Base-by-base conservation (phyloP, 2,329 filamentous ascomycete species). In the Dactylonectria macrodidyma region DNA sequence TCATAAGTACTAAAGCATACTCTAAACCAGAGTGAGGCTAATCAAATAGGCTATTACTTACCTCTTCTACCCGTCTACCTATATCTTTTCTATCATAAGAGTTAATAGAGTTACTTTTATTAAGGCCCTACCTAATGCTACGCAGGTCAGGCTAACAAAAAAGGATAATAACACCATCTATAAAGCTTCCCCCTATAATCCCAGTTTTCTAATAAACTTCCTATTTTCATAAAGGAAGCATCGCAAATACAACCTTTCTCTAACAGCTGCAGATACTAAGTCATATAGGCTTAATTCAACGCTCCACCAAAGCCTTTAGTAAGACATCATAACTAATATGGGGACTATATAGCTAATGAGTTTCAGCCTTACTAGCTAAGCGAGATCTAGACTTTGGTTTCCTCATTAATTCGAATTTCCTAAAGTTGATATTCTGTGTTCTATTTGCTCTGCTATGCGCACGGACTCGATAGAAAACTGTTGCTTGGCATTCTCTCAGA, bases 1-100 rank as follows among this genome's bases (percentile, higher is more conserved):
- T 71, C 0, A 70, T 72, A n/a, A 22, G 70, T 61, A 19, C 19
- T 19, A 19, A 19, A 19, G 19, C 19, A 19, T 19, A 19, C 19
- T 19, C 19, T 19, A 19, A 19, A 19, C 19, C 19, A 19, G 19
- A 19, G 19, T 19, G 19, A 19, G 19, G 19, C 19, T 19, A 19
- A 19, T 19, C 19, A 19, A 19, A 19, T 19, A 69, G 68, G 66
- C 68, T 0, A 50, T 73, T 4, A 59, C 70, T 2, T 71, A 73
- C 5, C 2, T 72, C 0, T 59, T 73, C 8, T 62, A 72, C 7
- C 70, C 71, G 1, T 61, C 65, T 0, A 65, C 65, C 3, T 72
- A 67, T 2, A 65, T 72, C 0, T 73, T 71, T 9, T 68, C 71
- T 0, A 72, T 73, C 2, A 65, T 73, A 0, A 70, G 70, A 0